These are phyloP conservation scores for Phylloporus sp. DNA, from an alignment of 1,284 basidiomycete genomes.

Conservation along the genomic window DNA sequence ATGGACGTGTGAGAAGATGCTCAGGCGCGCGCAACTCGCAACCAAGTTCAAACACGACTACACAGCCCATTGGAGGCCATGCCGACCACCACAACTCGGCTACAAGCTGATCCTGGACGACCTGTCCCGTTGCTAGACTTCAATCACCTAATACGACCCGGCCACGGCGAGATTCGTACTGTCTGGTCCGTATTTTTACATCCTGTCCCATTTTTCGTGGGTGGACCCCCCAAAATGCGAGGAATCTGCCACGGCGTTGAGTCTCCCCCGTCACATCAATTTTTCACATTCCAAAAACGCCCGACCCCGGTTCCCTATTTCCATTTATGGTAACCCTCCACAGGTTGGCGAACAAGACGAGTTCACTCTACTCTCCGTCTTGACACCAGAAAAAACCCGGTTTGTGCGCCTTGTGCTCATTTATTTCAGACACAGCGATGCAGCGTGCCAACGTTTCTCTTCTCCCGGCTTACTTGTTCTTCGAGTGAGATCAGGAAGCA, in stretches of 20 bases:
- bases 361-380: no score
- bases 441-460: no score
- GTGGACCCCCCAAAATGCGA: constrained; percentile 17
- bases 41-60: constrained; percentile 40
- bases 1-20: constrained; percentile 33
- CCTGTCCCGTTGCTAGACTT: no score
- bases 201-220: background rate
- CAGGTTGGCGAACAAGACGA: background rate
- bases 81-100: constrained; percentile 17
- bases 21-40: constrained; percentile 31
- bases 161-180: no score
- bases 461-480: no score
- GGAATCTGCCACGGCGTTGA: constrained; percentile 27
- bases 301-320: constrained; percentile 26
- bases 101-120: background rate
- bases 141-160: no score
- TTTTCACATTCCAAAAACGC: constrained; percentile 26
- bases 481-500: no score
- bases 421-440: no score
- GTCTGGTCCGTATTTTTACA: no score
- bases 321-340: constrained; percentile 26
- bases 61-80: no score
- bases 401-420: no score
- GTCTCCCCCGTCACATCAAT: constrained; percentile 18
- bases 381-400: no score